Evolutionary conservation across 1,284 basidiomycete genomes (phyloP).

Genomic region (Irpex sp.): DNA sequence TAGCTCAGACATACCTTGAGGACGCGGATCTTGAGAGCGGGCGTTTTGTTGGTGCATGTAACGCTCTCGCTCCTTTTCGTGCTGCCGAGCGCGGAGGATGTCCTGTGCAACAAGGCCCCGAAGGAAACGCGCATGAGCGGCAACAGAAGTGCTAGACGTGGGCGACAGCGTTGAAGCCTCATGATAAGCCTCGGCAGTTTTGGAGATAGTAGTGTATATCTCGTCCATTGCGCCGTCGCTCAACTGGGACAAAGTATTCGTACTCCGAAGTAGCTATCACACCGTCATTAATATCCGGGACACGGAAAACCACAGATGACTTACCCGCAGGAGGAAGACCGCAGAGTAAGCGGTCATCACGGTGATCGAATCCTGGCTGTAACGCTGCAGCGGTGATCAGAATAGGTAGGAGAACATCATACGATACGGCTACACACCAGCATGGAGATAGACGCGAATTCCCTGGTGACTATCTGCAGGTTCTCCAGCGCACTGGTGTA

Average conservation of each 20-base stretch:
- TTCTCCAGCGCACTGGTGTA: constrained; percentile 68
- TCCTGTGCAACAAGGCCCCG: constrained; percentile 65
- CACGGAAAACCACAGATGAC: constrained; percentile 16
- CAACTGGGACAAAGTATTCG: constrained; percentile 50
- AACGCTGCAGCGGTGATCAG: constrained; percentile 47
- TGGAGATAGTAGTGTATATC: constrained; percentile 59
- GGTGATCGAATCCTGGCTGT: constrained; percentile 76
- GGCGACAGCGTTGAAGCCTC: constrained; percentile 60
- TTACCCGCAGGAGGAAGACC: constrained; percentile 69
- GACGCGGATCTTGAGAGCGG: constrained; percentile 5
- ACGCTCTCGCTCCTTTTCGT: constrained; percentile 14
- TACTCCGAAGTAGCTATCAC: constrained; percentile 58
- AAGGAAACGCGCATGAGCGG: constrained; percentile 74
- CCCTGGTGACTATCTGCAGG: constrained; percentile 64
- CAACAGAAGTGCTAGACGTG: constrained; percentile 46
- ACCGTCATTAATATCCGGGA: neutral
- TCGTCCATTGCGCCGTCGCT: constrained; percentile 54
- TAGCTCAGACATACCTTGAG: constrained; percentile 5
- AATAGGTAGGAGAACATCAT: neutral
- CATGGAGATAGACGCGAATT: constrained; percentile 71
- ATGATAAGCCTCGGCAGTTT: constrained; percentile 71
- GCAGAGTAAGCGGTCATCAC: constrained; percentile 83
- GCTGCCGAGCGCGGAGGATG: constrained; percentile 46
- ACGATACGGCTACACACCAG: constrained; percentile 47
- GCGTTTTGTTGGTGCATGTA: constrained; percentile 7